A percentile compares a stretch with the other conserved stretches of the same genome.
These are phyloP conservation scores for Tylopilus sp. DNA, from an alignment of 1,284 basidiomycete species.

Conservation along the genomic window DNA sequence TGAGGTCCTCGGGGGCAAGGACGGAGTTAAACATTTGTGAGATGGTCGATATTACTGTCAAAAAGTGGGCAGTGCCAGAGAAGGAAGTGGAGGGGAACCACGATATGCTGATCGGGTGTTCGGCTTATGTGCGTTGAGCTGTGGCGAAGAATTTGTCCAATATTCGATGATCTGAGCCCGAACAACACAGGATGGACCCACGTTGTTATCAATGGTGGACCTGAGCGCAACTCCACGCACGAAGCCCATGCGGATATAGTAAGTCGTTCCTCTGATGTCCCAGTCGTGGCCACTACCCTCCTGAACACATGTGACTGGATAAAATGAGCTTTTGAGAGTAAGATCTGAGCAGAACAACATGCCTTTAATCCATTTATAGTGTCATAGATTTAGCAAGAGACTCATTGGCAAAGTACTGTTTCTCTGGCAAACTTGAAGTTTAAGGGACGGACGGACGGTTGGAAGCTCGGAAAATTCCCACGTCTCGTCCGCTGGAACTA, in stretches of 20 bases:
- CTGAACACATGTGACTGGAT: no score
- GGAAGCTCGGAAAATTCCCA: no score
- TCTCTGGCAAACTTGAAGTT: no score
- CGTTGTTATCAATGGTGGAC: no score
- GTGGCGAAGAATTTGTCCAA: background rate
- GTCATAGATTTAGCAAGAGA: background rate
- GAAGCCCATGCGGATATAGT: background rate
- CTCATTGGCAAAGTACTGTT: no score
- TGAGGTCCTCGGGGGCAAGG: background rate
- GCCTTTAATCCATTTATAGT: background rate
- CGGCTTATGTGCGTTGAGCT: background rate
- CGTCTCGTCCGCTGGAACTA: no score
- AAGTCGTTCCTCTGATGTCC: background rate
- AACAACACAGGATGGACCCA: constrained; percentile 45
- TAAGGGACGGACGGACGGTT: no score
- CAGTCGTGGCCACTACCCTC: no score
- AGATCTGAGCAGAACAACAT: background rate
- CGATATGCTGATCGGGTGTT: background rate
- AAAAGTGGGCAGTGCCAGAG: no score
- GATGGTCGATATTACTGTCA: background rate
- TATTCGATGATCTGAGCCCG: background rate
- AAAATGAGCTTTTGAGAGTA: background rate
- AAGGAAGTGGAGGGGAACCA: background rate
- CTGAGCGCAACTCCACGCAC: no score
- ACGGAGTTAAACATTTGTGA: constrained; percentile 9